Percentiles rank a stretch among this genome's conserved stretches.
Conservation (phyloP, 768 basidiomycete genomes). For the Suillus fuscotomentosus region DNA sequence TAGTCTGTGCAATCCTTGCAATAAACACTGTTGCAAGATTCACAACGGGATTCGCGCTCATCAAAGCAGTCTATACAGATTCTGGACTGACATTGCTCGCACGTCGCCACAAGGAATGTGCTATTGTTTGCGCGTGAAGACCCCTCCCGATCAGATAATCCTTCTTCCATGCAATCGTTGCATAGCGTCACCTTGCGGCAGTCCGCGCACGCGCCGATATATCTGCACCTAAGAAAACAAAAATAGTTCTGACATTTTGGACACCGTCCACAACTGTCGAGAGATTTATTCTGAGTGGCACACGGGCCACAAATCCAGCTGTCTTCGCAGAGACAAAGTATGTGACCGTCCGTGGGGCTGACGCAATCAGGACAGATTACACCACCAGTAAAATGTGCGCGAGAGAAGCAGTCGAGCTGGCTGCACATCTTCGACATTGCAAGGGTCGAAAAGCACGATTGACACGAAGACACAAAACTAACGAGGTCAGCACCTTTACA, state of each 20-base stretch:
- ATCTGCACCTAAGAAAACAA: conserved; percentile 20
- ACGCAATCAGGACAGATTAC: background rate
- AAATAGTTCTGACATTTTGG: conserved; percentile 16
- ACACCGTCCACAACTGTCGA: conserved; percentile 6
- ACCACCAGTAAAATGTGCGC: background rate
- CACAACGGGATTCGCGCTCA: background rate
- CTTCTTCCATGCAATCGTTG: conserved; percentile 26
- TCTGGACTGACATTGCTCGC: background rate
- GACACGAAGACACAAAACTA: background rate
- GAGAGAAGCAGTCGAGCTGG: background rate
- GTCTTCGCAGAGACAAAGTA: background rate
- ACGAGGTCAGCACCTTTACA: background rate
- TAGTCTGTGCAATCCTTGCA: background rate
- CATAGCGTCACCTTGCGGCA: conserved; percentile 21
- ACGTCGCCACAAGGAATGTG: background rate
- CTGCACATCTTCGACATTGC: background rate
- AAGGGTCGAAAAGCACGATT: background rate
- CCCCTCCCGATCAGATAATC: conserved; percentile 2
- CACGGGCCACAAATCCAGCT: background rate
- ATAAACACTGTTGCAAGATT: background rate
- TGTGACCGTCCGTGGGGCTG: background rate
- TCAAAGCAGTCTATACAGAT: background rate
- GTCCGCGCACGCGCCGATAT: conserved; percentile 20
- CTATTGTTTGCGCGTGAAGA: background rate
- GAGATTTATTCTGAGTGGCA: background rate